Evolutionary conservation across 1,139 yeast genomes (phyloP), one percentile per base, ranked within the genome.

Genomic region (Kluyveromyces sp.): DNA sequence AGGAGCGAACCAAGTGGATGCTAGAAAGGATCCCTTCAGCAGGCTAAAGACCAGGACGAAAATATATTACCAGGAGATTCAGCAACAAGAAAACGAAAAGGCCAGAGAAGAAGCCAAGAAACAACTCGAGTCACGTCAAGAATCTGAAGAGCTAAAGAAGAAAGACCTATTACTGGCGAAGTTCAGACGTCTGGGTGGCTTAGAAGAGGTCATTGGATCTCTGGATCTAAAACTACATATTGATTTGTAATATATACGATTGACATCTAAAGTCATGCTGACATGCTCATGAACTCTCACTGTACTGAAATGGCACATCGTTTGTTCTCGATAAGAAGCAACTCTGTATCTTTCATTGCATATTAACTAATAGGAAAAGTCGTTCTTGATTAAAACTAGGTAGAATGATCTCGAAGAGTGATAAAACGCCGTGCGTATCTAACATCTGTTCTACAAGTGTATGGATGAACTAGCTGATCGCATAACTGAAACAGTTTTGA

Each of bases 21-120:
- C 69, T 16, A 73, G 69, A 42, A 78, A 83, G 7, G 94, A 92
- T 67, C 97, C 98, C 29, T 92, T 92, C 64, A 80, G 87, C 50
- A 77, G 97, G 62, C 74, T 92, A 58, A 83, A 87, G 61, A 89
- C 96, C 0, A 81, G 79, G 48, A 85, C 96, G 0, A 77, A 85
- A 58, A 80, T 87, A 49, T 89, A 87, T 64, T 88, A 89, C 51
- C 73, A 74, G 49, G 72, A 69, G 44, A 58, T 68, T 9, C 71
- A 68, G 45, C 62, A 65, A 35, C 73, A 69, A 41, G 75, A 72
- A 54, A 73, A 71, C 44, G 71, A 65, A 50, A 68, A 65, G 54
- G 73, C 71, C 6, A 64, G 64, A 46, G 71, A 64, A 31, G 66
- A 66, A 47, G 73, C 72, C 12, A 62, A 63, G 42, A 64, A 64